Conservation (phyloP, 768 basidiomycete genomes). For the Trametes cubensis region DNA sequence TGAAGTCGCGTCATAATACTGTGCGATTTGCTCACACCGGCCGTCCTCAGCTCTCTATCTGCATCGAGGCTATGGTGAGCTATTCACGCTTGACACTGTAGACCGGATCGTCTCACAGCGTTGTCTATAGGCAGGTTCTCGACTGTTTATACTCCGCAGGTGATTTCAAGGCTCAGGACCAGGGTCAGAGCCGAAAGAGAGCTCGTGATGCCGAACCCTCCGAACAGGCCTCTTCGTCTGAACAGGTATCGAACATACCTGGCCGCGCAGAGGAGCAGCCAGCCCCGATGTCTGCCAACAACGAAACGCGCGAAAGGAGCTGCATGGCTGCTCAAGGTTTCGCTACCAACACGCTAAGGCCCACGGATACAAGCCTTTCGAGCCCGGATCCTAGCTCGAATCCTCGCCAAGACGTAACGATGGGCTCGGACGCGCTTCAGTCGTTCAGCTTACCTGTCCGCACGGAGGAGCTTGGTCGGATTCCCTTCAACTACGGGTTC, state of each 20-base stretch:
- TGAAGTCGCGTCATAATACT: neutral
- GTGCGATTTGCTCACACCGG: neutral
- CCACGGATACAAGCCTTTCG: neutral
- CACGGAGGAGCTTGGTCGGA: slow-evolving; percentile 40
- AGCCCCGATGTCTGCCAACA: too few species aligned
- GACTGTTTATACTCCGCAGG: slow-evolving; percentile 4
- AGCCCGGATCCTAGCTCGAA: neutral
- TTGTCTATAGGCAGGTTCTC: neutral
- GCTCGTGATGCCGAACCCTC: neutral
- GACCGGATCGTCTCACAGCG: neutral
- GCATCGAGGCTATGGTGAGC: slow-evolving; percentile 11
- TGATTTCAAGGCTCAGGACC: neutral
- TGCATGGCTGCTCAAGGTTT: too few species aligned
- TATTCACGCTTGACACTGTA: neutral
- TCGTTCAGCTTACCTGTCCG: slow-evolving; percentile 17
- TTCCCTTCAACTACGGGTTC: slow-evolving; percentile 42
- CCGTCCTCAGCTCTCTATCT: neutral
- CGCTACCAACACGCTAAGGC: too few species aligned
- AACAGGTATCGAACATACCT: neutral
- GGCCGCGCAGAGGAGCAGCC: too few species aligned
- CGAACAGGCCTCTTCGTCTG: neutral
- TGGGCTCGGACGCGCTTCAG: neutral
- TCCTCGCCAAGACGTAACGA: neutral
- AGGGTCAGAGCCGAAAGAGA: neutral
- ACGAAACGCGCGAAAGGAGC: too few species aligned